Evolutionary conservation across 257 asterid species (phyloP), one percentile per base, ranked within the genome.

Genomic region (Forsythia suspensa): DNA sequence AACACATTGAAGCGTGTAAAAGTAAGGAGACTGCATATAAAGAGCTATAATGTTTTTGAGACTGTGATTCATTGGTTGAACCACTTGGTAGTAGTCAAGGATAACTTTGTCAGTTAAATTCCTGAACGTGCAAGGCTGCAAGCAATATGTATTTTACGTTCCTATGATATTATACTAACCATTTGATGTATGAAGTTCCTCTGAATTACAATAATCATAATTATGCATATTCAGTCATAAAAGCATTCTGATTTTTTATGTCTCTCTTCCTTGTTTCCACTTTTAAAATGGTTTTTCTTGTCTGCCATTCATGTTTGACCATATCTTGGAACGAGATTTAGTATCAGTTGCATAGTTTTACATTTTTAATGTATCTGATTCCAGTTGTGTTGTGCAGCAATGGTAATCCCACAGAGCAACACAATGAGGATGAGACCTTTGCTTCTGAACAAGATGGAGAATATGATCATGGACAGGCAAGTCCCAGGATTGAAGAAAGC

Each of bases 401-500:
- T 73, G 88, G 85, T 79, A 74, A 84, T 81, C 72, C 84, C 59
- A 74, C 87, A 70, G 81, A 76, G 79, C 82, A 51, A 78, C 76
- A 80, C 84, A 74, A 84, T 78, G 88, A 83, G 48, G 85, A 84
- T 65, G 91, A 80, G 67, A 66, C 80, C 46, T 85, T 82, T 74
- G 70, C 79, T 70, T 79, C 81, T 51, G 80, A 82, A 41, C 79
- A 81, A 55, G 89, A 41, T n/a, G 87, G 78, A 78, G 91, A 84
- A 70, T 52, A 73, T 75, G 41, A 83, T 71, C 90, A 83, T 77
- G 89, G 75, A 12, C 87, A 85, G 71, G 89, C 38, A 66, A 78
- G 42, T n/a, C 82, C 83, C 51, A 7, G 5, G 77, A 85, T 70
- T 79, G 86, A 88, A 75, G 98, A 95, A 46, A 78, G 75, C 40